Percentiles rank a stretch among this genome's conserved stretches.
Evolutionary conservation across 202 grass and related monocot genomes (phyloP).

Genomic region (Cymbopogon flexuosus): DNA sequence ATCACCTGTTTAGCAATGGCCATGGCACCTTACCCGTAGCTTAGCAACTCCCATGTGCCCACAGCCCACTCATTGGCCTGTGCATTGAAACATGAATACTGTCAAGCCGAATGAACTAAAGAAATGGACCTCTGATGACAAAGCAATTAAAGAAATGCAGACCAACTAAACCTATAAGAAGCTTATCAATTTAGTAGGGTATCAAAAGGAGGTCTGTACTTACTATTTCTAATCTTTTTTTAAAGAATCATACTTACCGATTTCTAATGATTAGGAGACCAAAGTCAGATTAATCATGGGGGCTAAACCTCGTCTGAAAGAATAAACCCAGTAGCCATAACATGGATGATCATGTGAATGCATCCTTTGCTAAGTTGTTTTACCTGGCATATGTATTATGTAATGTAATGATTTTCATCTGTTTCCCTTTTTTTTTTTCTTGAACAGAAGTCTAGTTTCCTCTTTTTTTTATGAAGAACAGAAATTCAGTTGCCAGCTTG

Average conservation of each 20-base stretch:
- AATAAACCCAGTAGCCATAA: neutral
- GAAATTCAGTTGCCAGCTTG: constrained; percentile 2
- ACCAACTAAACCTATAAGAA: neutral
- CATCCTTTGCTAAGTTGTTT: neutral
- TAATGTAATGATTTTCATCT: neutral
- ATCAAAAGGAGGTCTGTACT: neutral
- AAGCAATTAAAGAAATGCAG: constrained; percentile 3
- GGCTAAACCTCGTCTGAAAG: neutral
- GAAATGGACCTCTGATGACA: neutral
- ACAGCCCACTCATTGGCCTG: constrained; percentile 45
- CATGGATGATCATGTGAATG: constrained; percentile 23
- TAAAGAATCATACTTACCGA: neutral
- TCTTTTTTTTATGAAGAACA: neutral
- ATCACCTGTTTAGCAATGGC: constrained; percentile 8
- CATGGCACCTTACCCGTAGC: neutral
- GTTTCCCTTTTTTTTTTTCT: neutral
- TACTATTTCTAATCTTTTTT: neutral
- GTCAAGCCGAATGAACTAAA: constrained; percentile 13
- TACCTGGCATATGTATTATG: neutral
- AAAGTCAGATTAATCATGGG: constrained; percentile 17
- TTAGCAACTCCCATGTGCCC: constrained; percentile 45
- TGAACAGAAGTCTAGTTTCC: neutral
- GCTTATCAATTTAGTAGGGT: constrained; percentile 24
- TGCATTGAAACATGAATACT: constrained; percentile 31
- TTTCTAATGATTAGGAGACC: constrained; percentile 14